Evolutionary conservation across 768 basidiomycete species (phyloP).

Genomic region (Tylopilus subfusipes): DNA sequence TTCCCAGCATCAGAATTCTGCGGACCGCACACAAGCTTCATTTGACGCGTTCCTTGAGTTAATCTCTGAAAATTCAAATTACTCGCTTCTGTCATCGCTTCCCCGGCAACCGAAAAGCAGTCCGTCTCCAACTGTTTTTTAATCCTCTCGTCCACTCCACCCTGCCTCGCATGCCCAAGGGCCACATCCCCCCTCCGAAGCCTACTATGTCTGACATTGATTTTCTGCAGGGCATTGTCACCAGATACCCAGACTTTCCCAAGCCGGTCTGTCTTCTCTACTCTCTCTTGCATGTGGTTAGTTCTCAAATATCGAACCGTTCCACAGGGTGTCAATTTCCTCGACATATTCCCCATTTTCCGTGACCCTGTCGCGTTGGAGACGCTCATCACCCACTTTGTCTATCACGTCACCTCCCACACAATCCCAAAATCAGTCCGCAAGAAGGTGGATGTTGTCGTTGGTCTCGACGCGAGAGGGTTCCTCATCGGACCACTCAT

Average conservation of each 20-base stretch:
- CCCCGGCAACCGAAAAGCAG: constrained; percentile 6
- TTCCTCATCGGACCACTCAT: constrained; percentile 94
- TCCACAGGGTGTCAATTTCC: constrained; percentile 78
- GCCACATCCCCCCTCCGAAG: neutral
- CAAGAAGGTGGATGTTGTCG: constrained; percentile 84
- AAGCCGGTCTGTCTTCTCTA: constrained; percentile 61
- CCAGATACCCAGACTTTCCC: constrained; percentile 74
- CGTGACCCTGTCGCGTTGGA: constrained; percentile 85
- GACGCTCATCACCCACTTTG: constrained; percentile 83
- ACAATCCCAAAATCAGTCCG: constrained; percentile 58
- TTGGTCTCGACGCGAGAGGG: constrained; percentile 93
- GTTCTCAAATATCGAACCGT: neutral
- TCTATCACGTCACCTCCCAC: constrained; percentile 79
- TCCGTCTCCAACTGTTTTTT: neutral
- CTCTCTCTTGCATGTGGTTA: neutral
- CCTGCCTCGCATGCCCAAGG: constrained; percentile 1
- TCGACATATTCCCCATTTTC: constrained; percentile 94
- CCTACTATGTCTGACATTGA: constrained; percentile 72
- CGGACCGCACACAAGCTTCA: neutral
- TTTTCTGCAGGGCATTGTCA: constrained; percentile 59
- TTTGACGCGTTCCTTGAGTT: neutral
- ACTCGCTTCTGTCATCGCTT: neutral
- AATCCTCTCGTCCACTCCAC: neutral
- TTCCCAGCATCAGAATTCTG: constrained; percentile 3
- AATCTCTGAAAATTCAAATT: constrained; percentile 4